Percentiles rank a stretch among this genome's conserved stretches.
These are phyloP conservation scores for Teunomyces funiuensis DNA, from an alignment of 805 yeast species.

Conservation along the genomic window DNA sequence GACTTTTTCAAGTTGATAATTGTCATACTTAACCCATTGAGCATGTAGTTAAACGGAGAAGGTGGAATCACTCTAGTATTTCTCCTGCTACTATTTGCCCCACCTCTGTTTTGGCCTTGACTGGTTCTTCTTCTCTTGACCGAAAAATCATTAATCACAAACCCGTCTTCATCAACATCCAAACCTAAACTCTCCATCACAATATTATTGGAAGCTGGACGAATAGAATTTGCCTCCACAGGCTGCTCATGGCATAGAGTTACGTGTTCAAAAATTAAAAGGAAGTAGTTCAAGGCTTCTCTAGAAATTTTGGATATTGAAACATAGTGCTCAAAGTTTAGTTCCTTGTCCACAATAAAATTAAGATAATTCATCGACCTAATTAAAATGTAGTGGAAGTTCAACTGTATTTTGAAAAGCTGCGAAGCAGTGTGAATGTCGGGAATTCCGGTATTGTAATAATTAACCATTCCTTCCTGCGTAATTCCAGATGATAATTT, in stretches of 20 bases:
- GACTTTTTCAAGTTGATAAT: conserved; percentile 44
- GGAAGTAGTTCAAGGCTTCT: conserved; percentile 39
- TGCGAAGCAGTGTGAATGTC: conserved; percentile 39
- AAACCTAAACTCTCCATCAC: conserved; percentile 39
- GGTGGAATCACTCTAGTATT: conserved; percentile 29
- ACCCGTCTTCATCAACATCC: conserved; percentile 46
- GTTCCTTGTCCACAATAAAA: conserved; percentile 43
- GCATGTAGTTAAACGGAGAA: conserved; percentile 42
- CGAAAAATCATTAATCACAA: conserved; percentile 44
- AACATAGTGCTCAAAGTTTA: conserved; percentile 32
- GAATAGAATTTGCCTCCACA: conserved; percentile 5
- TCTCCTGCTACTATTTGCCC: conserved; percentile 12
- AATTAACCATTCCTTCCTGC: conserved; percentile 21
- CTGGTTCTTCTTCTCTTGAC: conserved; percentile 33
- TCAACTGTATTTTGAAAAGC: conserved; percentile 43
- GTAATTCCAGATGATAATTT: conserved; percentile 11
- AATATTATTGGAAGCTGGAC: conserved; percentile 14
- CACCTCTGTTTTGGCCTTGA: conserved; percentile 3
- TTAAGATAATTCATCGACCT: conserved; percentile 44
- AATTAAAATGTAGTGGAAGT: conserved; percentile 43
- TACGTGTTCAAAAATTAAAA: conserved; percentile 35
- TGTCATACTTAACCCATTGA: conserved; percentile 44
- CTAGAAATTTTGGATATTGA: conserved; percentile 37
- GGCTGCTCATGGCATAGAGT: conserved; percentile 8
- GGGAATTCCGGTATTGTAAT: conserved; percentile 32